Conservation (phyloP, 108 stramenopile genomes). For the Conticribra guillardii region DNA sequence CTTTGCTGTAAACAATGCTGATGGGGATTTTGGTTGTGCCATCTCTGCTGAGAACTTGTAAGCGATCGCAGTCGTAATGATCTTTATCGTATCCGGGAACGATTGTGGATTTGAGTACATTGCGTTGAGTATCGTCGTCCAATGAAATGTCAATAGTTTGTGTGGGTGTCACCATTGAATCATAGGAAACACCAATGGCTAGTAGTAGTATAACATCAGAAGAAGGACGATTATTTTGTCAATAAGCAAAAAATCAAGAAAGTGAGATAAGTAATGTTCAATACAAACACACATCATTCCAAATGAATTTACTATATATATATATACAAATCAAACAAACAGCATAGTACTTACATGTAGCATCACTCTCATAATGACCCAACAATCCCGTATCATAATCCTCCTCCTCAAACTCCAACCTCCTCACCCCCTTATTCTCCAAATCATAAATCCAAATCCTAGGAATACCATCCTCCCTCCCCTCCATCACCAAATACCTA, state of each 20-base stretch:
- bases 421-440: constrained; percentile 27
- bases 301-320: too few species aligned
- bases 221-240: too few species aligned
- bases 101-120: constrained; percentile 68
- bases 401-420: constrained; percentile 70
- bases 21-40: constrained; percentile 82
- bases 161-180: constrained; percentile 81
- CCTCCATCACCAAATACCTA: constrained; percentile 59
- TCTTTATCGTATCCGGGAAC: constrained; percentile 88
- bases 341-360: constrained; percentile 20
- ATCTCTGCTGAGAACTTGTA: constrained; percentile 72
- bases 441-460: constrained; percentile 60
- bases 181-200: constrained; percentile 74
- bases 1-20: constrained; percentile 79
- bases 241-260: neutral
- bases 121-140: constrained; percentile 51
- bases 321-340: neutral
- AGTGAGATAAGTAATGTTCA: too few species aligned
- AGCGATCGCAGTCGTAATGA: constrained; percentile 73
- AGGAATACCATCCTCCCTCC: constrained; percentile 68
- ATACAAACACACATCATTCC: neutral
- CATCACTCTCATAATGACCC: constrained; percentile 72
- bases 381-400: constrained; percentile 74
- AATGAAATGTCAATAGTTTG: constrained; percentile 62
- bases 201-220: neutral